Evolutionary conservation across 2,329 filamentous ascomycete genomes (phyloP), one percentile per base, ranked within the genome.

Genomic region (Ceratocystis eucalypticola): DNA sequence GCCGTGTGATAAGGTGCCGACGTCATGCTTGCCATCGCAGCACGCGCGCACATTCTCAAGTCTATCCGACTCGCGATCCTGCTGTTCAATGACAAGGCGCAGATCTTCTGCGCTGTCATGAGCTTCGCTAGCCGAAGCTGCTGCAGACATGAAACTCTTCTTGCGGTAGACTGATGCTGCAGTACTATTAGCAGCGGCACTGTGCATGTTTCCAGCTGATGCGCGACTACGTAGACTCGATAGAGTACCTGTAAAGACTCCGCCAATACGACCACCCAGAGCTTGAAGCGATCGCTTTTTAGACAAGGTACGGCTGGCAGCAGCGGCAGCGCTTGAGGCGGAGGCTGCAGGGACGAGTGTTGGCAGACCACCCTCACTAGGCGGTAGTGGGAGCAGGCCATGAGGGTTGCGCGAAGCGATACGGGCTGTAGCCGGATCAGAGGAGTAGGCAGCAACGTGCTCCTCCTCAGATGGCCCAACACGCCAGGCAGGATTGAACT

Each of bases 21-120:
- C 88, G 73, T 91, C 87, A 72, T 91, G 88, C 77, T 88, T 89
- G 93, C 92, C 94, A 82, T 97, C 94, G 76, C 94, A 99, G 78
- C 94, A 99, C 68, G 93, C 92, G 73, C 94, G 83, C 70, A 99
- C 94, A 75, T 99, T 96, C 80, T 97, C 93, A 72, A 97, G 80
- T 69, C 87, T 82, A 73, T 92, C 89, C 30, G 87, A 80, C 70
- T 92, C 88, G 65, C 85, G 80, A 72, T 93, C 88, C 73, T 91
- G 87, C 69, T 84, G 81, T 76, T 93, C 89, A 71, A 93, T 89
- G 69, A 92, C 85, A 69, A 87, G 82, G 66, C 90, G 81, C 67
- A 96, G 75, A 73, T 96, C 91, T 75, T 96, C 91, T 2, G 89
- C 89, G 71, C 87, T 91, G 73, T 93, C 88, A 69, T 87, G 85